These are phyloP conservation scores for Xanthoconium stramineum DNA, from an alignment of 768 basidiomycete species.

Conservation along the genomic window DNA sequence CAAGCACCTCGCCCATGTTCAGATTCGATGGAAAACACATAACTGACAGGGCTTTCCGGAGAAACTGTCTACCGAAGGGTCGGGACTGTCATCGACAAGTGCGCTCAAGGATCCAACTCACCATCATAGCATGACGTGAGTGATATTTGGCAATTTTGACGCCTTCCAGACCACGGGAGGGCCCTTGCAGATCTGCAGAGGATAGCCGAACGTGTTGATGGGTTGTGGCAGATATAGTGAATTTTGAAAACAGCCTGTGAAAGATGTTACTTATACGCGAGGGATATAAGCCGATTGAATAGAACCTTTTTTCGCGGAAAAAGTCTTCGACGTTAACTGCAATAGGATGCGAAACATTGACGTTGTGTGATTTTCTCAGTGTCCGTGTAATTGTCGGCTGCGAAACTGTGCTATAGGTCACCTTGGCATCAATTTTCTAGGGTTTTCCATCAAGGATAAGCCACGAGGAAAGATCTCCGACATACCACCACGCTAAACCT, in stretches of 20 bases:
- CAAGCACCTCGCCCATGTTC: slow-evolving; percentile 53
- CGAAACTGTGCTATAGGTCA: slow-evolving; percentile 62
- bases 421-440: slow-evolving; percentile 61
- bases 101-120: slow-evolving; percentile 30
- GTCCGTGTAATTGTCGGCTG: slow-evolving; percentile 54
- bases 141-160: slow-evolving; percentile 52
- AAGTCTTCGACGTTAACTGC: slow-evolving; percentile 96
- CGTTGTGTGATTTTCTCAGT: slow-evolving; percentile 49
- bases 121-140: slow-evolving; percentile 46
- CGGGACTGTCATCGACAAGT: background rate
- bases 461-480: slow-evolving; percentile 1
- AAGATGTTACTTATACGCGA: slow-evolving; percentile 1
- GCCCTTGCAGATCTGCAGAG: slow-evolving; percentile 52
- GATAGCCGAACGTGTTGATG: slow-evolving; percentile 76
- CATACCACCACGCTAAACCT: slow-evolving; percentile 60
- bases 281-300: background rate
- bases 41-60: slow-evolving; percentile 70
- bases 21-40: slow-evolving; percentile 77
- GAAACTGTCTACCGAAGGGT: slow-evolving; percentile 61
- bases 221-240: slow-evolving; percentile 81
- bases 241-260: slow-evolving; percentile 81
- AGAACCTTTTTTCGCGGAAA: slow-evolving; percentile 79
- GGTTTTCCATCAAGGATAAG: slow-evolving; percentile 1
- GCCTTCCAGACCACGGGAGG: slow-evolving; percentile 41
- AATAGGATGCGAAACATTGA: slow-evolving; percentile 75